Percentiles rank a stretch among this genome's conserved stretches.
These are phyloP conservation scores for Acacia crassicarpa DNA, from an alignment of 306 rosid species.

Conservation along the genomic window DNA sequence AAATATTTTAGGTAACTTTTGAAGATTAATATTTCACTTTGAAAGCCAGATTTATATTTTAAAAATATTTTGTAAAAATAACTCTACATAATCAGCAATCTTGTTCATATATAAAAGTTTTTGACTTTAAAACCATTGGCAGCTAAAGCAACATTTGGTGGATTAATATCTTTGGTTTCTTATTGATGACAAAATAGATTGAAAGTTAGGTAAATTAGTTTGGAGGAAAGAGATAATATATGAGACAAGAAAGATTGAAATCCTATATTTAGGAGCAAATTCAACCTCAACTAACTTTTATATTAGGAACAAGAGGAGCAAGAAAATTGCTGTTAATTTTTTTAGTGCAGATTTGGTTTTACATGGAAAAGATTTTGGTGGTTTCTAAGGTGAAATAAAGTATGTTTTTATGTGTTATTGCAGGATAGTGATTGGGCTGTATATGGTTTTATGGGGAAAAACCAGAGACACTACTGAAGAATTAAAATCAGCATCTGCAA, in stretches of 20 bases:
- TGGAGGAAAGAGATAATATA: no score
- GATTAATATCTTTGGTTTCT: neutral
- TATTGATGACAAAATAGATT: neutral
- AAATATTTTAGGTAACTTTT: neutral
- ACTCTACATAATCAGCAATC: neutral
- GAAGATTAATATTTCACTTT: neutral
- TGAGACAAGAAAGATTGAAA: no score
- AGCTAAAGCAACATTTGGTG: neutral
- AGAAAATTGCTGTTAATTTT: no score
- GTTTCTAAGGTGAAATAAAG: neutral
- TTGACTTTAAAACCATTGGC: neutral
- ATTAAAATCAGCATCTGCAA: neutral
- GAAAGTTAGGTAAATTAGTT: no score
- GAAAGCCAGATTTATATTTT: neutral
- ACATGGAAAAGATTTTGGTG: neutral
- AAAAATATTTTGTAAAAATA: neutral
- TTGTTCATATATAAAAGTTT: neutral
- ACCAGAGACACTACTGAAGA: conserved; percentile 27
- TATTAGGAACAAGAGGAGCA: no score
- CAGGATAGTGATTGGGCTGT: conserved; percentile 39
- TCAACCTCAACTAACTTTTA: no score
- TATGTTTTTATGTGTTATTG: neutral
- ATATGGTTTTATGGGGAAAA: conserved; percentile 45
- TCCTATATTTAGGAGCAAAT: no score
- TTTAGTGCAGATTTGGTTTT: neutral